Percentiles rank a stretch among this genome's conserved stretches.
Conservation (phyloP, 129 eudicot species). For the carrot (Daucus carota) region DH1_v3.0 NC_030383.2:12274501-12275000, state of each 20-base stretch:
- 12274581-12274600: background rate
- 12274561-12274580: background rate
- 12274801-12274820: background rate
- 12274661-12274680: constrained; percentile 87
- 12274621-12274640: constrained; percentile 57
- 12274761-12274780: background rate
- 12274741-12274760: constrained; percentile 82
- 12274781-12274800: background rate
- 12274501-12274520: background rate
- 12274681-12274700: constrained; percentile 76
- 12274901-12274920: no score
- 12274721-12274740: constrained; percentile 82
- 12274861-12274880: background rate
- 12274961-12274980: no score
- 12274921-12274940: background rate
- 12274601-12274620: constrained; percentile 49
- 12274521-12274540: background rate
- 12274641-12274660: constrained; percentile 63
- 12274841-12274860: background rate
- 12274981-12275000: background rate
- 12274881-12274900: background rate
- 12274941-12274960: background rate
- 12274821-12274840: background rate
- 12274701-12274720: constrained; percentile 91
- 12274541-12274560: background rate